Evolutionary conservation across 208 protist species (phyloP), one percentile per base, ranked within the genome.

Genomic region (Leishmania major): DNA sequence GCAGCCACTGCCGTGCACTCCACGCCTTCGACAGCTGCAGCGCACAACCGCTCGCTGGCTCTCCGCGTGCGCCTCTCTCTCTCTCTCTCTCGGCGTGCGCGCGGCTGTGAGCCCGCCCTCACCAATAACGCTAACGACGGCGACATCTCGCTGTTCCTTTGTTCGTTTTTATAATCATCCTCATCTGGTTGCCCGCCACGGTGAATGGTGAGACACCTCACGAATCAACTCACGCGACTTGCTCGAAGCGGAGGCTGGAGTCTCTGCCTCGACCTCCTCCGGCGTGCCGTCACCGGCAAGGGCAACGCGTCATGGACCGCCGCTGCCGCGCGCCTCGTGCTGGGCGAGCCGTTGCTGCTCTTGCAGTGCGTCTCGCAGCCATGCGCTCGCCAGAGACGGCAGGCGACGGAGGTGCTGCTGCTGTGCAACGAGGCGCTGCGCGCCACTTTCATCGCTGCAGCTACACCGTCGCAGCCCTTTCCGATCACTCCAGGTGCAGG

Each of bases 191-290:
- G 15, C 35, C 8, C 40, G 37, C 25, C 37, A 51, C 40, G 37
- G 22, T 25, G 76, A 35, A 79, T 79, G 76, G 6, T 31, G 10
- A 25, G 13, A 2, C 59, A 79, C 15, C 37, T 81, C 13, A 31
- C 53, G 22, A 7, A 17, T 22, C 77, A 79, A 22, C 53, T 81
- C 4, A 59, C 60, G 15, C 77, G 47, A 47, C 70, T 77, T 15
- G 45, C 53, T 17, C 77, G 57, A 28, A 13, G 77, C 13, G 72
- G 77, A 2, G 70, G 79, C 64, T 79, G 77, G 77, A 17, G 37
- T n/a, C 77, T 72, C 22, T 79, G 82, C 60, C 73, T 85, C 22
- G 40, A 82, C 40, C 35, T 81, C 19, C n/a, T 79, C 7, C 77
- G 78, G 43, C 40, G 60, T 28, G 31, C 60, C 60, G 31, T 71